Conservation (phyloP, 2,329 filamentous ascomycete genomes). For the Trichoderma sp. region DNA sequence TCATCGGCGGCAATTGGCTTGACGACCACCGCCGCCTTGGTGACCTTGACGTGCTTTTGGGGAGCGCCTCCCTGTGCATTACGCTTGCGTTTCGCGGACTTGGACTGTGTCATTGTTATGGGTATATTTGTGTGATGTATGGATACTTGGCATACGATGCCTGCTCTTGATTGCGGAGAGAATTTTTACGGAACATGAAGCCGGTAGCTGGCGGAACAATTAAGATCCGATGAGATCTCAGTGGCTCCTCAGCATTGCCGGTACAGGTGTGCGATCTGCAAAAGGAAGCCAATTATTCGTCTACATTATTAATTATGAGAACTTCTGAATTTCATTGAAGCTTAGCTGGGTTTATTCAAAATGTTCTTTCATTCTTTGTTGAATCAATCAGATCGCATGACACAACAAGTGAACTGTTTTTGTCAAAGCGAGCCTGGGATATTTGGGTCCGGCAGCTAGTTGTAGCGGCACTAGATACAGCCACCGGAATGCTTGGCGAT, state of each 20-base stretch:
- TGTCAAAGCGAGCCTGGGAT: background rate
- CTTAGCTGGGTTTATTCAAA: background rate
- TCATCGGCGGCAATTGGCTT: constrained; percentile 43
- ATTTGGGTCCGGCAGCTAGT: background rate
- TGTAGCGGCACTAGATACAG: background rate
- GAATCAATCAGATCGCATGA: background rate
- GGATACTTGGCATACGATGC: too few species aligned
- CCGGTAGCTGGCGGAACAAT: background rate
- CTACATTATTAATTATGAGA: background rate
- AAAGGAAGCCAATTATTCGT: background rate
- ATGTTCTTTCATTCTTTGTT: background rate
- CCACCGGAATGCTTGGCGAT: background rate
- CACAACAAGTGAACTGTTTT: background rate
- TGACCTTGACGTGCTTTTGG: constrained; percentile 44
- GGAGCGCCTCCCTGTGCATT: constrained; percentile 39
- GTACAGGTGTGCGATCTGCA: background rate
- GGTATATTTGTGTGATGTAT: background rate
- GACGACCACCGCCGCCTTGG: constrained; percentile 38
- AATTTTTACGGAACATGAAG: background rate
- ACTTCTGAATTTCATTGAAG: background rate
- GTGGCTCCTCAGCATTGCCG: background rate
- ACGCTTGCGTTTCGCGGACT: constrained; percentile 50
- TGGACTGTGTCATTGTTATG: constrained; percentile 51
- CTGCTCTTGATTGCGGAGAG: background rate
- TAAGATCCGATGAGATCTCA: background rate